phyloP scores from a whole-genome alignment of 495 filamentous ascomycete species.

The Pyronema domesticum region DNA sequence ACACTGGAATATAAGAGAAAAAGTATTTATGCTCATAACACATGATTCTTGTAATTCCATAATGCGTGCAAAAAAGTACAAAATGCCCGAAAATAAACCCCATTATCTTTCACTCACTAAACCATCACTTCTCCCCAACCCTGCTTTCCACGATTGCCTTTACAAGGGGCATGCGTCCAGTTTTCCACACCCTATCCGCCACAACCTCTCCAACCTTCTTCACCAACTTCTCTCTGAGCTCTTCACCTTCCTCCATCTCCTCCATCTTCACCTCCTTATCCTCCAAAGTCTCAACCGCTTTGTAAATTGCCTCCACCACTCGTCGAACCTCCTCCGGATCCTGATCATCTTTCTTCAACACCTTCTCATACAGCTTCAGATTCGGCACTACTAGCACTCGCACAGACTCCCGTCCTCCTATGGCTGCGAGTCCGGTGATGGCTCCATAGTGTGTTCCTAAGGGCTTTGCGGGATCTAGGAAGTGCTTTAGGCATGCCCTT shows the following conservation, averaged over 20 bases:
- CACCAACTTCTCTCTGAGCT: not conserved
- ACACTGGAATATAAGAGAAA: too few relatives aligned
- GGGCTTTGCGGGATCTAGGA: constrained; percentile 67
- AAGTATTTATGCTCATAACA: too few relatives aligned
- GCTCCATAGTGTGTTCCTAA: constrained; percentile 74
- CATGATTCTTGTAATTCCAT: too few relatives aligned
- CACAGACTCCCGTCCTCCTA: constrained; percentile 65
- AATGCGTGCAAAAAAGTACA: too few relatives aligned
- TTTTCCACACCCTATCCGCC: constrained; percentile 18
- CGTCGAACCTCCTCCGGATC: constrained; percentile 28
- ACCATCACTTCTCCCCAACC: not conserved
- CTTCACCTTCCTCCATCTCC: not conserved
- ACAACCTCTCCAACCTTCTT: constrained; percentile 17
- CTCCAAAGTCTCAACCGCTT: constrained; percentile 32
- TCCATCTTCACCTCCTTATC: constrained; percentile 8
- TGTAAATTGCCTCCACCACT: constrained; percentile 42
- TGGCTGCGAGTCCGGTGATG: constrained; percentile 52
- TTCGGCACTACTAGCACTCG: constrained; percentile 65
- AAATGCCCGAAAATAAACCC: too few relatives aligned
- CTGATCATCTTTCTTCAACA: constrained; percentile 39
- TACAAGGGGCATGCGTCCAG: not conserved
- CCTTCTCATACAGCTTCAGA: constrained; percentile 51
- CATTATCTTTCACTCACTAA: too few relatives aligned
- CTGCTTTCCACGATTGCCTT: not conserved
- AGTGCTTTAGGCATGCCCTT: constrained; percentile 72